These are phyloP conservation scores for Tulasnella sp. DNA, from an alignment of 768 basidiomycete species.

Conservation along the genomic window DNA sequence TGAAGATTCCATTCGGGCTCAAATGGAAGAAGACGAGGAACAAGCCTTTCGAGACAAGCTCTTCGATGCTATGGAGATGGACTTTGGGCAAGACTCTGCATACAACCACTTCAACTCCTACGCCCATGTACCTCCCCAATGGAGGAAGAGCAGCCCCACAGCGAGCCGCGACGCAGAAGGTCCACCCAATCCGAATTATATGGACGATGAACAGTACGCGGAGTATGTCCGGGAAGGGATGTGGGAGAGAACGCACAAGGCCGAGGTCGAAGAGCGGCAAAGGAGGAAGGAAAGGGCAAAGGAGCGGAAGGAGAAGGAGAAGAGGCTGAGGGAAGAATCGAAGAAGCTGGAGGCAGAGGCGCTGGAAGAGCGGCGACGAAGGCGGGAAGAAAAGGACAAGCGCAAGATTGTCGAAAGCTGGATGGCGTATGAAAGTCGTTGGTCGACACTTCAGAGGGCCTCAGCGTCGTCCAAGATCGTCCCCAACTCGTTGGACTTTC, in stretches of 20 bases:
- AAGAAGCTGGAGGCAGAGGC: conserved; percentile 12
- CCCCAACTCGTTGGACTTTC: conserved; percentile 29
- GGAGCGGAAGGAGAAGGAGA: conserved; percentile 14
- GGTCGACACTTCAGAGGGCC: conserved; percentile 28
- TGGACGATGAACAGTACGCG: conserved; percentile 82
- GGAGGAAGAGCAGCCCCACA: conserved; percentile 29
- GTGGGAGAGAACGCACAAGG: conserved; percentile 43
- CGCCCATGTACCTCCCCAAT: conserved; percentile 58
- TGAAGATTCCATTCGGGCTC: conserved; percentile 35
- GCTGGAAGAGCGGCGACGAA: not conserved
- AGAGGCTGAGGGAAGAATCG: conserved; percentile 4
- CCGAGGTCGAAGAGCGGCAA: conserved; percentile 17
- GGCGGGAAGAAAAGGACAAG: conserved; percentile 11
- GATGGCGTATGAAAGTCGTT: conserved; percentile 42
- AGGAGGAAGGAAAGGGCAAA: conserved; percentile 4
- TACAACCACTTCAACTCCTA: conserved; percentile 56
- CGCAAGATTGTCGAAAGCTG: conserved; percentile 27
- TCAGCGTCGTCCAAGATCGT: conserved; percentile 24
- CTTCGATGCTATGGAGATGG: conserved; percentile 59
- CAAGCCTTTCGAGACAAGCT: conserved; percentile 59
- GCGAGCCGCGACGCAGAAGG: conserved; percentile 21
- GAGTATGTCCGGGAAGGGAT: conserved; percentile 81
- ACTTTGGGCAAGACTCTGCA: conserved; percentile 52
- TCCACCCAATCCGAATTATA: conserved; percentile 28
- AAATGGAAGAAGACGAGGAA: conserved; percentile 41